These are phyloP conservation scores for Geotrichum histeridarum DNA, from an alignment of 1,139 yeast genomes.

Conservation along the genomic window DNA sequence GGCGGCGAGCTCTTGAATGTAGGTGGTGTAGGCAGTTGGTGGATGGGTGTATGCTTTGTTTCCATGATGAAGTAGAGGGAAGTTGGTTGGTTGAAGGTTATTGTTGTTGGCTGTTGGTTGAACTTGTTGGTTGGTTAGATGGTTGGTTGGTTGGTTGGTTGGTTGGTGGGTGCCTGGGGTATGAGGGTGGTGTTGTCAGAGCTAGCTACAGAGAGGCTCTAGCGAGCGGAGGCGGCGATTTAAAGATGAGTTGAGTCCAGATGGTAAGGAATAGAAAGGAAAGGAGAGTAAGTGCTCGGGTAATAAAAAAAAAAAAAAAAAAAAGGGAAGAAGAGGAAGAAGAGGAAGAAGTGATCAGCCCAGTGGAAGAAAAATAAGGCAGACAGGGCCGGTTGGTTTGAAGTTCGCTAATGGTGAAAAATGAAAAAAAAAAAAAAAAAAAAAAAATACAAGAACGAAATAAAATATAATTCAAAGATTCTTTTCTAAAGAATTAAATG, in stretches of 20 bases:
- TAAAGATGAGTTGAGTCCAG: too few relatives aligned
- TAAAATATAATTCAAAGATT: background rate
- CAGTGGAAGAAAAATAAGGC: background rate
- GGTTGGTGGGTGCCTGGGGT: background rate
- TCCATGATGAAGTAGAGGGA: background rate
- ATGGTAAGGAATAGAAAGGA: too few relatives aligned
- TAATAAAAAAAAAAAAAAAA: too few relatives aligned
- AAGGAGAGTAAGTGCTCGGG: too few relatives aligned
- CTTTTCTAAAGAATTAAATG: background rate
- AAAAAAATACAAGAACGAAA: background rate
- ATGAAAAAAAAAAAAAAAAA: background rate
- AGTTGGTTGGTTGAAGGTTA: background rate
- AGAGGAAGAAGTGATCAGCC: too few relatives aligned
- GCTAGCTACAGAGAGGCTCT: too few relatives aligned
- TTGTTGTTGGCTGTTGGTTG: background rate
- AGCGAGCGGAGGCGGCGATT: too few relatives aligned
- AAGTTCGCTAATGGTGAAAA: background rate
- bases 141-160: background rate
- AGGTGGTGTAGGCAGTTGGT: conserved; percentile 6
- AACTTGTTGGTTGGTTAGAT: too few relatives aligned
- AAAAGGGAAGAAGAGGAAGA: too few relatives aligned
- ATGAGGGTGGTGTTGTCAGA: too few relatives aligned
- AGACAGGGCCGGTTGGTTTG: background rate
- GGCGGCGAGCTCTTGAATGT: conserved; percentile 4
- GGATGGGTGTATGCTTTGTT: background rate